Conservation (phyloP, 257 asterid species). For the Fraxinus cuspidata region DNA sequence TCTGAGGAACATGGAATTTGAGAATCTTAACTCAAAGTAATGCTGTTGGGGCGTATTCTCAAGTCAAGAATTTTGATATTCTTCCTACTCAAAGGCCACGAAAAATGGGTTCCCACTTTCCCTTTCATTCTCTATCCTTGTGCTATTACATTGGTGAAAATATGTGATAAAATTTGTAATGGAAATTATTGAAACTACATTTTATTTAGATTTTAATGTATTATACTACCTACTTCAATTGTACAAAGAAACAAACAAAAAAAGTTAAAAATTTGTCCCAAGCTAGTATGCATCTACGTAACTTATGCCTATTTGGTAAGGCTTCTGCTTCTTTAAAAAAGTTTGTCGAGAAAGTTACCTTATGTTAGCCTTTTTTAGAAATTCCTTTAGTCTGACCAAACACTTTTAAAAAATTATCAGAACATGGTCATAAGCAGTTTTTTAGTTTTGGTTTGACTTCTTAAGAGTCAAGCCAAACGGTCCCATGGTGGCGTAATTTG, state of each 20-base stretch:
- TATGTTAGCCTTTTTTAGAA: too few relatives aligned
- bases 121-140: background rate
- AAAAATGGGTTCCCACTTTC: slow-evolving; percentile 49
- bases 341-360: too few relatives aligned
- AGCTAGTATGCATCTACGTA: background rate
- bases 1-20: slow-evolving; percentile 44
- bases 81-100: slow-evolving; percentile 47
- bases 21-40: slow-evolving; percentile 48
- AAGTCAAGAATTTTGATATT: slow-evolving; percentile 51
- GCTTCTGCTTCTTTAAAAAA: too few relatives aligned
- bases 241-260: too few relatives aligned
- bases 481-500: too few relatives aligned
- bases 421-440: too few relatives aligned
- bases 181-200: background rate
- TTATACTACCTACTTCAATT: too few relatives aligned
- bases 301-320: background rate
- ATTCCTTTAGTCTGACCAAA: too few relatives aligned
- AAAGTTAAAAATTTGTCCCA: background rate
- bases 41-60: slow-evolving; percentile 44
- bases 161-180: background rate
- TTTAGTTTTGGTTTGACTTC: too few relatives aligned
- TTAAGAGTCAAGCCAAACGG: too few relatives aligned
- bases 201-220: too few relatives aligned
- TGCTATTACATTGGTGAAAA: background rate
- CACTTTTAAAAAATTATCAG: too few relatives aligned